Evolutionary conservation across 768 basidiomycete species (phyloP), one percentile per base, ranked within the genome.

Genomic region (Hemileccinum rubropunctum): DNA sequence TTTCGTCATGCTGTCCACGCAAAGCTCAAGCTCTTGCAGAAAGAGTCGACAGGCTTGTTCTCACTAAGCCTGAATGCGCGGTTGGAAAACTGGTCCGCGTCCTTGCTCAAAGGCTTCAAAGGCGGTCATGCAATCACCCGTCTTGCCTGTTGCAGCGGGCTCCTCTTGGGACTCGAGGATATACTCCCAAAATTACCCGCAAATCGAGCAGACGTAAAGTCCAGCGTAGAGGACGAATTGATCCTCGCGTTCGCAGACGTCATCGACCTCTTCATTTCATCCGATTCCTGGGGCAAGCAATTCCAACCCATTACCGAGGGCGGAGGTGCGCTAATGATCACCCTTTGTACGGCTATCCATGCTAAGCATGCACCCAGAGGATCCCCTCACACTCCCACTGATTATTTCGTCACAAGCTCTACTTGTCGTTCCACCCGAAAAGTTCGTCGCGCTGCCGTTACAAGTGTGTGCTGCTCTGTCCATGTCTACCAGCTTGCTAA

Each of bases 231-330:
- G 63, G 78, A 85, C 47, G 84, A 88, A 58, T 63, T 81, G 21
- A 71, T 90, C 27, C 71, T 91, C 23, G 79, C 85, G 3, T 71
- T 89, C 23, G 88, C 89, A 8, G 88, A 90, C 61, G 77, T 86
- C 20, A 78, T 90, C 63, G 88, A 90, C 56, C 67, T 76, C 11
- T 82, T 84, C 53, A 57, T 61, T 15, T 62, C 61, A 7, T 67
- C 71, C 5, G 66, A 63, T 41, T 72, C 72, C 14, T 89, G 88
- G 88, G 81, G 84, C 60, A 77, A 73, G 45, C 86, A 90, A 58
- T 89, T 88, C 60, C 75, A 75, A 49, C 76, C 78, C n/a, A 70
- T 71, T 15, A 70, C 74, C 6, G 74, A 77, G 55, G 75, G 69
- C 59, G 71, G 55, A 50, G 70, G 70, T 62, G 69, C 69, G 67